A percentile compares a stretch with the other conserved stretches of the same genome.
Evolutionary conservation across 176 grass and related monocot species (phyloP).

Genomic region (Guadua angustifolia): DNA sequence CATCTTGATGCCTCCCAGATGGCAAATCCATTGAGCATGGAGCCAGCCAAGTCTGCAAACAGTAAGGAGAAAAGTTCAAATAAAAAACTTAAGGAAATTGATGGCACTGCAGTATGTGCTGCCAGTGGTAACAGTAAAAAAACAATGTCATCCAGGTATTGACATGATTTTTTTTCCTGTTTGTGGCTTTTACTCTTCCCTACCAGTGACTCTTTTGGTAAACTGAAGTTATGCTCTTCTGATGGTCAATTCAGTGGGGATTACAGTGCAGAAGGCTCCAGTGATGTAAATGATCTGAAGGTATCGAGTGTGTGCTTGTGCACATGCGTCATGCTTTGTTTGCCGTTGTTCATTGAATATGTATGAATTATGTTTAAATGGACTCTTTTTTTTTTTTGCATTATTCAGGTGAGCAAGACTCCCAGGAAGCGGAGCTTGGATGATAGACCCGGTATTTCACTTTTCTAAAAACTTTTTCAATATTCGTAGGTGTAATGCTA

Average conservation of each 20-base stretch:
- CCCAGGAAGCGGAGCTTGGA: constrained; percentile 60
- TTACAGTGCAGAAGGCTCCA: constrained; percentile 80
- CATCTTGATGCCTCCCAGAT: constrained; percentile 45
- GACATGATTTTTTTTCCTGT: background rate
- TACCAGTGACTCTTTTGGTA: constrained; percentile 25
- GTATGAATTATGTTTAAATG: constrained; percentile 20
- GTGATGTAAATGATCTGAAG: constrained; percentile 68
- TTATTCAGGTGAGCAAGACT: constrained; percentile 51
- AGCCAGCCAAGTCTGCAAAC: constrained; percentile 66
- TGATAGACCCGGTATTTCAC: constrained; percentile 55
- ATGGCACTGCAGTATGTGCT: constrained; percentile 58
- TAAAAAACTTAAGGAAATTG: constrained; percentile 74
- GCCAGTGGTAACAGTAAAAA: constrained; percentile 66
- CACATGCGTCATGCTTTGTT: constrained; percentile 4
- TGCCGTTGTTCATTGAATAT: background rate
- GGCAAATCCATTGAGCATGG: constrained; percentile 57
- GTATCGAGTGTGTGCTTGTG: constrained; percentile 17
- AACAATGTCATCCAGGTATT: constrained; percentile 50
- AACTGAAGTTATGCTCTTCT: constrained; percentile 39
- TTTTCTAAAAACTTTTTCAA: background rate
- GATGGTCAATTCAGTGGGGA: constrained; percentile 47
- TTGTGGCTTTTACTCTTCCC: background rate
- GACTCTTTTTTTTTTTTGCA: background rate
- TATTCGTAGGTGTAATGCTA: background rate
- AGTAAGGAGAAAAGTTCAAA: constrained; percentile 71